Conservation (phyloP, 768 basidiomycete species). For the Scleroderma bovista region DNA sequence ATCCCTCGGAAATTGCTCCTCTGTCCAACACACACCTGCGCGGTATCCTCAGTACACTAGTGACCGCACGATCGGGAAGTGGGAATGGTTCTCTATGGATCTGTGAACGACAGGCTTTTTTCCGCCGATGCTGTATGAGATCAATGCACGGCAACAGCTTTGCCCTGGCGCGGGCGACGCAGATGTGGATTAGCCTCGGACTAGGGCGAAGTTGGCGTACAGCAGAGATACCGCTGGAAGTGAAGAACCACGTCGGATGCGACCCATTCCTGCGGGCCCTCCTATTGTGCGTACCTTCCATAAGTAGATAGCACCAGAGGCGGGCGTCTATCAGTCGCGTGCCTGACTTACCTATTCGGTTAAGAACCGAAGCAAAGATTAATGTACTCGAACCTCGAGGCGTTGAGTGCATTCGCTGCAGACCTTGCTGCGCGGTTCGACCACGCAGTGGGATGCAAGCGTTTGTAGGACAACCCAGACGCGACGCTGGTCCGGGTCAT, state of each 20-base stretch:
- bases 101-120: conserved; percentile 68
- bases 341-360: too few relatives aligned
- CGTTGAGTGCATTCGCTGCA: too few relatives aligned
- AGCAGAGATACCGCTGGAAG: conserved; percentile 46
- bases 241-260: conserved; percentile 48
- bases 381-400: too few relatives aligned
- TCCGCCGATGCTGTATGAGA: conserved; percentile 55
- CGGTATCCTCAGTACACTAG: conserved; percentile 64
- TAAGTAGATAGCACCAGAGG: too few relatives aligned
- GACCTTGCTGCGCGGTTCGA: too few relatives aligned
- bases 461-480: too few relatives aligned
- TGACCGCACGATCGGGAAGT: conserved; percentile 38
- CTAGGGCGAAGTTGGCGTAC: conserved; percentile 48
- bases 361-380: too few relatives aligned
- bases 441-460: conserved; percentile 73
- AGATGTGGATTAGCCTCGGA: conserved; percentile 49
- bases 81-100: conserved; percentile 49
- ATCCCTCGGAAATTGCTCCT: conserved; percentile 55
- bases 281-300: too few relatives aligned
- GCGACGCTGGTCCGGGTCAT: too few relatives aligned
- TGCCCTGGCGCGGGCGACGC: conserved; percentile 39
- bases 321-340: too few relatives aligned
- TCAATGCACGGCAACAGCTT: conserved; percentile 54
- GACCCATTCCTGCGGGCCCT: too few relatives aligned
- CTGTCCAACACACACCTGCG: conserved; percentile 37